phyloP scores from a whole-genome alignment of 2,329 filamentous ascomycete genomes.

The Emericellopsis cladophorae region DNA sequence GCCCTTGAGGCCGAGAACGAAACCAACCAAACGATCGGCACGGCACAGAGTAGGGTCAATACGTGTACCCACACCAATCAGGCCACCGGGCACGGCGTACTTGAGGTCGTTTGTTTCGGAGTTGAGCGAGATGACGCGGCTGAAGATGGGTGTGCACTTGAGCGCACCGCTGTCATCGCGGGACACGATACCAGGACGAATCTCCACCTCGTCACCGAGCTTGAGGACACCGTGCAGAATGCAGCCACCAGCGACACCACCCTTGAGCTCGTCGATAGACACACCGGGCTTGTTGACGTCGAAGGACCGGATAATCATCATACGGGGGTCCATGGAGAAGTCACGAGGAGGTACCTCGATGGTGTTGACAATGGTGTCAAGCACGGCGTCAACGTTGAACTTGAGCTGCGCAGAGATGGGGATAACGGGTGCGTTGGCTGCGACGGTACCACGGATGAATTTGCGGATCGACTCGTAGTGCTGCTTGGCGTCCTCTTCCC shows the following conservation, averaged over 20 bases:
- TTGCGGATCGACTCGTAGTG: constrained; percentile 97
- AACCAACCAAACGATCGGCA: constrained; percentile 96
- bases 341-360: constrained; percentile 88
- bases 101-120: constrained; percentile 97
- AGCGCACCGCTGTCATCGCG: constrained; percentile 89
- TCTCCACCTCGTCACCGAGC: constrained; percentile 96
- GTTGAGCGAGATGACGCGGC: constrained; percentile 85
- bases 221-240: constrained; percentile 96
- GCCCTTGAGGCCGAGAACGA: constrained; percentile 91
- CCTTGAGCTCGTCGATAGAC: constrained; percentile 96
- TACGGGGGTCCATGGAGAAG: constrained; percentile 85
- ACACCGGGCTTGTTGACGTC: constrained; percentile 99
- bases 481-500: constrained; percentile 82
- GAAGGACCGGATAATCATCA: constrained; percentile 99
- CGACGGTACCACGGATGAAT: constrained; percentile 95
- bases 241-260: constrained; percentile 93
- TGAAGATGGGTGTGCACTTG: constrained; percentile 95
- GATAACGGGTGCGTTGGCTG: constrained; percentile 88
- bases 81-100: constrained; percentile 91
- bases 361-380: constrained; percentile 88
- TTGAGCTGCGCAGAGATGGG: constrained; percentile 96
- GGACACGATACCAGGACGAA: constrained; percentile 94
- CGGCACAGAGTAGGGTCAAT: constrained; percentile 97
- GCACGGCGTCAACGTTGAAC: constrained; percentile 98
- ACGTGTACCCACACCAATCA: constrained; percentile 95